Evolutionary conservation across 2,329 filamentous ascomycete genomes (phyloP).

Genomic region (Capronia coronata): DNA sequence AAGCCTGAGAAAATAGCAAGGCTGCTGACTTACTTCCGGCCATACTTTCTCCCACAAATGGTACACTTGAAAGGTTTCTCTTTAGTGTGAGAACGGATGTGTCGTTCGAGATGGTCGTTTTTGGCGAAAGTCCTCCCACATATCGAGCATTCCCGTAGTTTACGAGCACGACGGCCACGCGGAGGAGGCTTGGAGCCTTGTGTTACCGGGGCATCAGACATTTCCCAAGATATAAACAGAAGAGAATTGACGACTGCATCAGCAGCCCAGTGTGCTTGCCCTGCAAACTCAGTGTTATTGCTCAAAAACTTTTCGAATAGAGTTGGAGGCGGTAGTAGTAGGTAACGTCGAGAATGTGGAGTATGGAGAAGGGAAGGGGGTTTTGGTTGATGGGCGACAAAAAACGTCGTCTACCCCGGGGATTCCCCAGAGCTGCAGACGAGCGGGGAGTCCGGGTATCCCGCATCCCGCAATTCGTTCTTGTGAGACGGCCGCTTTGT

Average conservation of each 20-base stretch:
- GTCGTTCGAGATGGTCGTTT: slow-evolving; percentile 33
- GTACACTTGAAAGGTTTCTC: slow-evolving; percentile 31
- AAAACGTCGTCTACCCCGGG: too few species aligned
- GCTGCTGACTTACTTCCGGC: slow-evolving; percentile 17
- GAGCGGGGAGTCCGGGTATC: too few species aligned
- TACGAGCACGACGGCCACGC: slow-evolving; percentile 13
- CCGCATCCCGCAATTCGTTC: too few species aligned
- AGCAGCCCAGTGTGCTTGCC: background rate
- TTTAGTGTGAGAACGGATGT: slow-evolving; percentile 33
- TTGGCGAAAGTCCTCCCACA: slow-evolving; percentile 31
- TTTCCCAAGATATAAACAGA: background rate
- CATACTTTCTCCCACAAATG: slow-evolving; percentile 23
- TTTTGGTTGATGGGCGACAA: too few species aligned
- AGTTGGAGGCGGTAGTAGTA: too few species aligned
- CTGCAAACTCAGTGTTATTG: too few species aligned
- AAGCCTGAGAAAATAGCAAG: background rate
- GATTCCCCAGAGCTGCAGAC: too few species aligned
- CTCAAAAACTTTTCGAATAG: too few species aligned
- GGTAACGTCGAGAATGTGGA: too few species aligned
- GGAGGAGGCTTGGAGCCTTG: slow-evolving; percentile 2
- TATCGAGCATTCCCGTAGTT: slow-evolving; percentile 18
- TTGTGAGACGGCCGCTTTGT: too few species aligned
- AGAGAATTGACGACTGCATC: background rate
- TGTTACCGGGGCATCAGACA: slow-evolving; percentile 5
- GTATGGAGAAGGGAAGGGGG: too few species aligned